phyloP scores from a whole-genome alignment of 495 filamentous ascomycete species.

The Paragyromitra xinjiangensis region DNA sequence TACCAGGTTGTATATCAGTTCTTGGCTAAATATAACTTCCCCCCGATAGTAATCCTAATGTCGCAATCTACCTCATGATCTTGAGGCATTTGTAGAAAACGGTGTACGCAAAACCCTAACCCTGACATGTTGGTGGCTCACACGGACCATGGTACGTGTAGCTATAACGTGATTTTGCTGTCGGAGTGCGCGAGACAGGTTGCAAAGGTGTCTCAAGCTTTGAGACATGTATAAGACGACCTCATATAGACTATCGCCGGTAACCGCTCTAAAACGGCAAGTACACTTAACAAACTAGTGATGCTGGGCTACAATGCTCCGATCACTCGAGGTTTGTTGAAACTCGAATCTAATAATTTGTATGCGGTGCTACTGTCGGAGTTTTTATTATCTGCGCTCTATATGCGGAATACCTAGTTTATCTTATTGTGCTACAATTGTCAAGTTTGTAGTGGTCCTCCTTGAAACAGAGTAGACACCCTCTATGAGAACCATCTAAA shows the following conservation, averaged over 20 bases:
- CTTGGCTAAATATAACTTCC: not conserved
- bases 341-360: not conserved
- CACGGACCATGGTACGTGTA: not conserved
- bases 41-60: not conserved
- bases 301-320: not conserved
- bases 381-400: not conserved
- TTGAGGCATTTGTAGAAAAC: not conserved
- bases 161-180: slow-evolving; percentile 10
- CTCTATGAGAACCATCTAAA: not conserved
- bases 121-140: not conserved
- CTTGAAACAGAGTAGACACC: not conserved
- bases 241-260: slow-evolving; percentile 33
- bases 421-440: not conserved
- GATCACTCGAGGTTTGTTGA: slow-evolving; percentile 4
- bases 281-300: not conserved
- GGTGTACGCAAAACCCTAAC: slow-evolving; percentile 22
- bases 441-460: not conserved
- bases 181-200: slow-evolving; percentile 37
- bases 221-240: slow-evolving; percentile 39
- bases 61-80: not conserved
- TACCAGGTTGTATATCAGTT: not conserved
- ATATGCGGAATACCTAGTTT: not conserved
- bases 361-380: not conserved
- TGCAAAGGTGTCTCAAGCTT: slow-evolving; percentile 22
- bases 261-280: slow-evolving; percentile 31